phyloP scores from a whole-genome alignment of 257 asterid species.

The Solanum gandarillasii region DNA sequence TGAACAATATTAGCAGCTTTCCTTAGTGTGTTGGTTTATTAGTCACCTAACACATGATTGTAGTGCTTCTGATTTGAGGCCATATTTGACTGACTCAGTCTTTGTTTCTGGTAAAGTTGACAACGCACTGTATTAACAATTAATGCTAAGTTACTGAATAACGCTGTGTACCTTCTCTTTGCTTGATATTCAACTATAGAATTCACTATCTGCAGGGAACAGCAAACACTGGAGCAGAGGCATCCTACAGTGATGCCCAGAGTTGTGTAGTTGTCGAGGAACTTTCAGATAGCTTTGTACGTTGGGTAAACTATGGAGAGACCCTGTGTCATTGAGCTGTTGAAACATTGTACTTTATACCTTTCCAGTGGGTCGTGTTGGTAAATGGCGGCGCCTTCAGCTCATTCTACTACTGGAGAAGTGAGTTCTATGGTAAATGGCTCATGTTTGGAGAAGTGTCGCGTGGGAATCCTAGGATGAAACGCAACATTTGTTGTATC shows the following conservation, averaged over 20 bases:
- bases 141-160: background rate
- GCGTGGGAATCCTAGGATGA: constrained; percentile 6
- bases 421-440: background rate
- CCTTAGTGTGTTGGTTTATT: background rate
- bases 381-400: background rate
- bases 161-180: background rate
- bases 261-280: constrained; percentile 55
- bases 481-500: constrained; percentile 10
- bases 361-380: constrained; percentile 5
- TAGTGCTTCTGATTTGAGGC: background rate
- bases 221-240: constrained; percentile 33
- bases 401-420: background rate
- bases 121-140: background rate
- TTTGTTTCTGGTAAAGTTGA: background rate
- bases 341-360: background rate
- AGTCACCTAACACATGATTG: background rate
- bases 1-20: background rate
- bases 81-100: background rate
- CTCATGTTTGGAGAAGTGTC: background rate
- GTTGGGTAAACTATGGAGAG: constrained; percentile 78
- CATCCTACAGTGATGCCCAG: constrained; percentile 29
- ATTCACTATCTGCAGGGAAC: constrained; percentile 34
- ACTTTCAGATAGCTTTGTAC: constrained; percentile 78
- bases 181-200: background rate
- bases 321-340: constrained; percentile 47